These are phyloP conservation scores for Chrysanthemum seticuspe DNA, from an alignment of 129 eudicot species.

Conservation along the genomic window DNA sequence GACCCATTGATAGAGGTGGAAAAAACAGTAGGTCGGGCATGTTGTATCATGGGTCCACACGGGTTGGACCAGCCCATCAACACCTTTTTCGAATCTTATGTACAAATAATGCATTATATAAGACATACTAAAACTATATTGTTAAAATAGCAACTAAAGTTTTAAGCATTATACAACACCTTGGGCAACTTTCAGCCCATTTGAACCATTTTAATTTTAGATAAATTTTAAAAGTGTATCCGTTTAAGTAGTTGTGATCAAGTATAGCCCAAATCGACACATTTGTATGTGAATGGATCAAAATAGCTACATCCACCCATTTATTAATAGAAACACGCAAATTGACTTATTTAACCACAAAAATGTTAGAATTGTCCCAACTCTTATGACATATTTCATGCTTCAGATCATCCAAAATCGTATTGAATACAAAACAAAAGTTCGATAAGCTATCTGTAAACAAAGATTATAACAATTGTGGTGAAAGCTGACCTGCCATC, in stretches of 20 bases:
- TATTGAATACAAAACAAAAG: constrained; percentile 1
- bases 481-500: constrained; percentile 83
- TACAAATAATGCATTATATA: neutral
- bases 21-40: too few species aligned
- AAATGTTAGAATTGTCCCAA: neutral
- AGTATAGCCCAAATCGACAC: neutral
- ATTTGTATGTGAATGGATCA: neutral
- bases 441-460: constrained; percentile 7
- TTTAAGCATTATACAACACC: constrained; percentile 3
- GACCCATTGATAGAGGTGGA: too few species aligned
- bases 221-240: neutral
- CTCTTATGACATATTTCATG: too few species aligned
- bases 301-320: neutral
- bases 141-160: neutral
- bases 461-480: constrained; percentile 14
- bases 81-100: neutral
- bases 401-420: neutral
- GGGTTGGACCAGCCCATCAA: neutral
- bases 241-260: neutral
- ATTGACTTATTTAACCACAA: neutral
- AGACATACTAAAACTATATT: neutral
- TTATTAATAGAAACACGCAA: neutral
- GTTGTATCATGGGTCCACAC: neutral
- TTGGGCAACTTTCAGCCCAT: neutral
- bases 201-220: neutral